Conservation (phyloP, 345 rosid genomes). For the Hibiscus tridactylites region DNA sequence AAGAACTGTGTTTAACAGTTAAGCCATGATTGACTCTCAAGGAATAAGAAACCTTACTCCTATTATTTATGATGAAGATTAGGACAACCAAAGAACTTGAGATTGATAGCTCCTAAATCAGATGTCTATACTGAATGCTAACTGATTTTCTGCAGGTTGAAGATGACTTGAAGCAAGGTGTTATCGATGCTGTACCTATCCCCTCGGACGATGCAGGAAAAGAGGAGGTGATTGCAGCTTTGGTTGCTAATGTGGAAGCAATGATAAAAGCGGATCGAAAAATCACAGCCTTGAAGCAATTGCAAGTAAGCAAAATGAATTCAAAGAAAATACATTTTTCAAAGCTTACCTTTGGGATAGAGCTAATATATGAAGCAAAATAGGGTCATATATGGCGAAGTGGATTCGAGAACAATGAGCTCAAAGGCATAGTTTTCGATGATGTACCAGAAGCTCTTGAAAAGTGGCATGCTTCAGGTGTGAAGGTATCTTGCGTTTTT, state of each 20-base stretch:
- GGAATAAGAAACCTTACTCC: background rate
- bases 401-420: conserved; percentile 63
- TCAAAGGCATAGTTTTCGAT: conserved; percentile 71
- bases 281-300: conserved; percentile 87
- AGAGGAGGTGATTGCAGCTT: conserved; percentile 70
- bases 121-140: background rate
- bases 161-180: conserved; percentile 64
- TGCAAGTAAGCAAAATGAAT: conserved; percentile 52
- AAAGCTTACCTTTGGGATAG: background rate
- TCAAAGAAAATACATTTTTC: background rate
- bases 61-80: no score
- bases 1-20: background rate
- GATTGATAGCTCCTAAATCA: background rate
- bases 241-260: conserved; percentile 77
- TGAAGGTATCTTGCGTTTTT: conserved; percentile 42
- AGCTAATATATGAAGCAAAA: conserved; percentile 8
- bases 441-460: conserved; percentile 78
- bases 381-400: conserved; percentile 99
- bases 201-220: conserved; percentile 65
- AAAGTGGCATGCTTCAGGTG: conserved; percentile 79
- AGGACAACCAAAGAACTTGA: background rate
- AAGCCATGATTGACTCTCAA: background rate
- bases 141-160: conserved; percentile 42
- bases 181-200: conserved; percentile 58
- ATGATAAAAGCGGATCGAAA: conserved; percentile 93